Conservation (phyloP, 805 yeast genomes). For the Candida quercuum region DNA sequence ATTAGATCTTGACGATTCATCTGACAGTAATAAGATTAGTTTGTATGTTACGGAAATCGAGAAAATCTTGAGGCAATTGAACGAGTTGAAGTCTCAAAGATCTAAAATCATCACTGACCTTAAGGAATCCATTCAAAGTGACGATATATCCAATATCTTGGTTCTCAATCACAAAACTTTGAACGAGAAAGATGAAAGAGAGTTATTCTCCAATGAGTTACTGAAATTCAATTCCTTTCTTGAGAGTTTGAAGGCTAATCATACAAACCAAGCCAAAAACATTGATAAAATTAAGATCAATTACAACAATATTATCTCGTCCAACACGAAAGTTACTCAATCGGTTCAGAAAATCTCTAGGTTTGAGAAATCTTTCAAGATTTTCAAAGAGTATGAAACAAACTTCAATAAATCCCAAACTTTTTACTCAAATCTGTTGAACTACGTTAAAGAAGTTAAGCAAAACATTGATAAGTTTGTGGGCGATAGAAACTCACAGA, state of each 20-base stretch:
- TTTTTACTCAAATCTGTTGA: slow-evolving; percentile 50
- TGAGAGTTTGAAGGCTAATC: slow-evolving; percentile 59
- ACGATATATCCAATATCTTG: slow-evolving; percentile 77
- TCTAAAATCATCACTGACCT: slow-evolving; percentile 54
- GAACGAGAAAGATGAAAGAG: slow-evolving; percentile 49
- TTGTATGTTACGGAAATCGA: slow-evolving; percentile 46
- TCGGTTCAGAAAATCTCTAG: slow-evolving; percentile 35
- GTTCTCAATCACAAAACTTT: slow-evolving; percentile 54
- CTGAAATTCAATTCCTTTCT: slow-evolving; percentile 69
- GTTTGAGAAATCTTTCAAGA: slow-evolving; percentile 43
- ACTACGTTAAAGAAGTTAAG: slow-evolving; percentile 19
- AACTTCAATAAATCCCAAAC: slow-evolving; percentile 59
- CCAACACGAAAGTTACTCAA: slow-evolving; percentile 36
- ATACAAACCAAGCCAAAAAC: slow-evolving; percentile 56
- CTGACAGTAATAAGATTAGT: slow-evolving; percentile 24
- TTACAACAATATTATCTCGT: slow-evolving; percentile 41
- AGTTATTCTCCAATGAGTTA: slow-evolving; percentile 65
- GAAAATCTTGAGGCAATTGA: slow-evolving; percentile 53
- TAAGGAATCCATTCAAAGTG: slow-evolving; percentile 66
- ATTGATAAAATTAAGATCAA: slow-evolving; percentile 40
- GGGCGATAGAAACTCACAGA: slow-evolving; percentile 20
- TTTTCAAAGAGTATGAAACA: slow-evolving; percentile 51
- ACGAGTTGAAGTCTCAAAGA: slow-evolving; percentile 60
- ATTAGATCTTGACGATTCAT: slow-evolving; percentile 62
- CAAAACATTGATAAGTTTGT: slow-evolving; percentile 19